Conservation (phyloP, 2,329 filamentous ascomycete species). For the Botrytis sinoallii region DNA sequence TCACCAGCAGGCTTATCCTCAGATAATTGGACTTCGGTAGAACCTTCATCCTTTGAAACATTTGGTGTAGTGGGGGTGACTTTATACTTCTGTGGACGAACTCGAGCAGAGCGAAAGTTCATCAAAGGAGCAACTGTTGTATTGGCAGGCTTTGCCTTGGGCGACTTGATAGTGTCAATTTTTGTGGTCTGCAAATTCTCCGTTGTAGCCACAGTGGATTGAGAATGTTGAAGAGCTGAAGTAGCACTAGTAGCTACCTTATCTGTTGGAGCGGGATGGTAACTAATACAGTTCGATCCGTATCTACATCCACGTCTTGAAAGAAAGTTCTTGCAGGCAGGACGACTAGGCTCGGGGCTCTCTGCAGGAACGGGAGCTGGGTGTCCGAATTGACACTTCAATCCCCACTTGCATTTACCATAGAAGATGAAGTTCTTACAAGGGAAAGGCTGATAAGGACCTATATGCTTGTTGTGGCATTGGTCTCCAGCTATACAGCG, state of each 20-base stretch:
- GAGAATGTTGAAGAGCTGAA: neutral
- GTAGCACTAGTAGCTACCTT: neutral
- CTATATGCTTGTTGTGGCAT: neutral
- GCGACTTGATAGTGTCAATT: fast-evolving
- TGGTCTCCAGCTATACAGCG: neutral
- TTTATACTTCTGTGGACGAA: neutral
- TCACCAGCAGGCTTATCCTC: neutral
- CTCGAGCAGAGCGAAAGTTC: neutral
- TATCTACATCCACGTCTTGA: neutral
- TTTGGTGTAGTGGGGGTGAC: neutral
- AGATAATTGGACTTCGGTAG: neutral
- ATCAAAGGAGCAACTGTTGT: neutral
- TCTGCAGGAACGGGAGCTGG: neutral
- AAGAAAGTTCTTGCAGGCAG: neutral
- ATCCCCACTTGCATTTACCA: neutral
- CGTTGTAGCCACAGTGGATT: neutral
- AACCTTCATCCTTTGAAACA: neutral
- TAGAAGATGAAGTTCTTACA: neutral
- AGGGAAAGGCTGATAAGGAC: neutral
- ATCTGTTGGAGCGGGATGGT: neutral
- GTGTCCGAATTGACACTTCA: neutral
- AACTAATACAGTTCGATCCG: neutral
- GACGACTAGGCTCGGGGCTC: neutral
- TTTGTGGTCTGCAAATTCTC: neutral
- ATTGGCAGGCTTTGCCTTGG: neutral